Conservation (phyloP, 768 basidiomycete species). For the Crepidotus variabilis region DNA sequence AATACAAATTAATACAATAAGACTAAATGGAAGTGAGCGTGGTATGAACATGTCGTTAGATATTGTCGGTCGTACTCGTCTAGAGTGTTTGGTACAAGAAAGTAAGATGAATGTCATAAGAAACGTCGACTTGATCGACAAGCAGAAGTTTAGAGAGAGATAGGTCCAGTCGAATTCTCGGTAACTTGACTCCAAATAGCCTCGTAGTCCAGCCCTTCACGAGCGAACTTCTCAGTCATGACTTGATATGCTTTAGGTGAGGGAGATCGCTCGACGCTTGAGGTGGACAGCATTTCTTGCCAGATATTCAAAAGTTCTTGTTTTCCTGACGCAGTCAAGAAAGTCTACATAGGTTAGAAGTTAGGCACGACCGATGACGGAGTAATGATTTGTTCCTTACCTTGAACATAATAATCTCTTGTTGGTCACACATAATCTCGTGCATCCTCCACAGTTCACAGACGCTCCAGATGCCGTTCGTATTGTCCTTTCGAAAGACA, state of each 20-base stretch:
- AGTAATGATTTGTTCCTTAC: constrained; percentile 9
- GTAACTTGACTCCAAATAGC: constrained; percentile 22
- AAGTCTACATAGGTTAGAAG: constrained; percentile 12
- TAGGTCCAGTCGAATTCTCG: constrained; percentile 4
- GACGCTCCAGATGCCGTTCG: constrained; percentile 18
- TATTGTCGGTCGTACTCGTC: too few relatives aligned
- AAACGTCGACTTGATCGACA: neutral
- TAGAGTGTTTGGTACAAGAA: too few relatives aligned
- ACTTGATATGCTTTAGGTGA: constrained; percentile 20
- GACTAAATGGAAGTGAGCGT: too few relatives aligned
- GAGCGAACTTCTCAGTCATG: constrained; percentile 23
- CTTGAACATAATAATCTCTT: constrained; percentile 25
- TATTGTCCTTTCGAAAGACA: constrained; percentile 22
- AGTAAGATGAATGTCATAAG: neutral
- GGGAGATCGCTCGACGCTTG: constrained; percentile 4
- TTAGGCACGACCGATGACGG: neutral
- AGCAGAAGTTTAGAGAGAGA: neutral
- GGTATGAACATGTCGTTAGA: too few relatives aligned
- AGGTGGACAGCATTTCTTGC: constrained; percentile 18
- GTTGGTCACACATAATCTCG: constrained; percentile 23
- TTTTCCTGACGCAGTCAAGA: constrained; percentile 23
- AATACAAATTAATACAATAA: too few relatives aligned
- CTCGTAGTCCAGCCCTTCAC: constrained; percentile 27
- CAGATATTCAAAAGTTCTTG: constrained; percentile 20
- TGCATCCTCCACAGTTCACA: constrained; percentile 29